These are phyloP conservation scores for Cercospora brassicicola DNA, from an alignment of 2,329 filamentous ascomycete species.

Conservation along the genomic window DNA sequence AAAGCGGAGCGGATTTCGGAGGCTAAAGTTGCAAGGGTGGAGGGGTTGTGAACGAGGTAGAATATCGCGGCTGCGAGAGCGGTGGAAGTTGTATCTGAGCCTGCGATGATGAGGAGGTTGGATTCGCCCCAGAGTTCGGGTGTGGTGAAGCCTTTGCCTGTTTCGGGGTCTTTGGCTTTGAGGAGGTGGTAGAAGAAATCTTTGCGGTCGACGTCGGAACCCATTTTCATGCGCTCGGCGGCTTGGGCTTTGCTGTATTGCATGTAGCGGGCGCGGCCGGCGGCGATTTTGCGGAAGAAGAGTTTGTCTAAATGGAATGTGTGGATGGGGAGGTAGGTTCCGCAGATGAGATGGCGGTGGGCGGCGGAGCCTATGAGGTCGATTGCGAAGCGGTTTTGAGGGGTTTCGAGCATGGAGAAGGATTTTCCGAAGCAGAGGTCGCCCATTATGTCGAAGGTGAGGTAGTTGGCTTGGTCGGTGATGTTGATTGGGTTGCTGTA, in stretches of 20 bases:
- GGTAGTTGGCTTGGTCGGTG: slow-evolving; percentile 45
- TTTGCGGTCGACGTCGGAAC: slow-evolving; percentile 34
- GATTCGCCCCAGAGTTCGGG: slow-evolving; percentile 35
- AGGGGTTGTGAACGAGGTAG: slow-evolving; percentile 39
- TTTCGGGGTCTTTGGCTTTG: slow-evolving; percentile 36
- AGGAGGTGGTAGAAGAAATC: slow-evolving; percentile 36
- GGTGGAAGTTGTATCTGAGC: slow-evolving; percentile 40
- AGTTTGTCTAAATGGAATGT: slow-evolving; percentile 43
- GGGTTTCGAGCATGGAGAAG: slow-evolving; percentile 47
- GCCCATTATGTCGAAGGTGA: slow-evolving; percentile 43
- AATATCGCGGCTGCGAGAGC: slow-evolving; percentile 40
- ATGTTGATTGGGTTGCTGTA: slow-evolving; percentile 49
- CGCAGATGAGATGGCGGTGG: slow-evolving; percentile 39
- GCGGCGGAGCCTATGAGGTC: slow-evolving; percentile 29
- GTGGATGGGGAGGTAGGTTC: slow-evolving; percentile 46
- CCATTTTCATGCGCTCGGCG: slow-evolving; percentile 43
- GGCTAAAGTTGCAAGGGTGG: slow-evolving; percentile 33
- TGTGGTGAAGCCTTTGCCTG: slow-evolving; percentile 33
- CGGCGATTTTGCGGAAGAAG: slow-evolving; percentile 48
- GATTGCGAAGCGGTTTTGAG: slow-evolving; percentile 38
- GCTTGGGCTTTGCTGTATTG: slow-evolving; percentile 47
- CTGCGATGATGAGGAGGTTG: slow-evolving; percentile 37
- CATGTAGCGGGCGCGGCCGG: slow-evolving; percentile 45
- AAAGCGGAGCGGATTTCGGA: slow-evolving; percentile 46
- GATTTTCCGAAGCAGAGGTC: slow-evolving; percentile 40